Conservation (phyloP, 2,329 filamentous ascomycete species). For the Trichoderma polysporum region DNA sequence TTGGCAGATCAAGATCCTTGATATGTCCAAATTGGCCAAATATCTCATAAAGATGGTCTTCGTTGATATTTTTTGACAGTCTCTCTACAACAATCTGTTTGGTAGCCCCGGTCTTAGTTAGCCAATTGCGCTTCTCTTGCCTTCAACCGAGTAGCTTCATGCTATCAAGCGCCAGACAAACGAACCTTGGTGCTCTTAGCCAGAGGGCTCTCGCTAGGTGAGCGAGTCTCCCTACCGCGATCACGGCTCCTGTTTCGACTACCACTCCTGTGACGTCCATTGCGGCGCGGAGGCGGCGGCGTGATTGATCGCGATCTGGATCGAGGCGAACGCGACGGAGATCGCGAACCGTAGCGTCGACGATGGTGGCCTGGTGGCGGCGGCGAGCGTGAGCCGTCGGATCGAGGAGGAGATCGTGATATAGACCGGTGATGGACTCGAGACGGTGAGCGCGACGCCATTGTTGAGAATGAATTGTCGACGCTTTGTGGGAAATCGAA, state of each 20-base stretch:
- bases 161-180: not conserved
- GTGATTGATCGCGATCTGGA: constrained; percentile 33
- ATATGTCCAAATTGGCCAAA: constrained; percentile 88
- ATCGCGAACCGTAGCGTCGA: constrained; percentile 37
- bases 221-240: constrained; percentile 37
- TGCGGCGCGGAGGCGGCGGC: constrained; percentile 34
- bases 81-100: constrained; percentile 89
- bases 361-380: constrained; percentile 23
- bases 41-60: constrained; percentile 84
- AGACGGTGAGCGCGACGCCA: constrained; percentile 35
- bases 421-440: constrained; percentile 35
- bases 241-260: constrained; percentile 37
- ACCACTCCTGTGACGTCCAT: constrained; percentile 33
- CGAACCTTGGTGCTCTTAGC: constrained; percentile 54
- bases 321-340: constrained; percentile 25
- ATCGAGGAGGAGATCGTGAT: constrained; percentile 38
- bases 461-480: constrained; percentile 21
- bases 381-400: constrained; percentile 36
- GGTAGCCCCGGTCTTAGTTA: not conserved
- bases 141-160: not conserved
- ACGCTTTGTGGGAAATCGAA: not conserved
- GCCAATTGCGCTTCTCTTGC: not conserved
- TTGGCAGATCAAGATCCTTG: constrained; percentile 81
- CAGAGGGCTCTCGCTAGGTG: constrained; percentile 40
- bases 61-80: constrained; percentile 90